Base-by-base conservation (phyloP, 2,329 filamentous ascomycete genomes). In the Neurospora sp. region DNA sequence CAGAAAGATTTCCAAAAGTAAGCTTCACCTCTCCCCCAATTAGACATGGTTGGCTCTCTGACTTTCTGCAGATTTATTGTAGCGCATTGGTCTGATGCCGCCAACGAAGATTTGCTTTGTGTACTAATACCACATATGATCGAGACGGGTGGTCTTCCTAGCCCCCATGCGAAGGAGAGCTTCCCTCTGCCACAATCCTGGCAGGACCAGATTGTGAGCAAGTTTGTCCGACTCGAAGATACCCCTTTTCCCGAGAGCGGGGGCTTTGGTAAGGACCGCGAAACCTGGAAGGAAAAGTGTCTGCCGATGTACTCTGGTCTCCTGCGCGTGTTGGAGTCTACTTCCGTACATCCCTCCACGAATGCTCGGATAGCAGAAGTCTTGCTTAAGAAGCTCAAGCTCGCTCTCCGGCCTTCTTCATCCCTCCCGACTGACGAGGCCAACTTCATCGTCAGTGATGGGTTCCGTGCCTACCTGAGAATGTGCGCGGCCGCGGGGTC, bases 1-100 rank as follows among this genome's bases (percentile, higher is more conserved):
- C 83, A 94, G 8, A 90, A 88, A 43, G 89, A 92, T 70, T 93
- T 98, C 74, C 92, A 96, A 78, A 92, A 88, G 87, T 92, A 81
- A 78, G 81, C 43, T 37, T 43, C n/a, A 38, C 10, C 12, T 10
- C 12, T 2, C 8, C 36, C 17, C n/a, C 2, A 0, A 5, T 11
- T 6, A 4, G 52, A 8, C 17, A 39, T 38, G 28, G 15, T 28
- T 12, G 36, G 15, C 52, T 68, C 75, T 79, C 75, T 79, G 69
- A 79, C 68, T 37, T 39, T 10, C 3, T 6, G 67, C 71, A 92
- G 91, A 76, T 97, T 96, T 75, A 85, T 97, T 72, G 83, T 89
- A 39, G 85, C 85, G 6, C 89, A 92, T 74, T 96, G 92, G 92
- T 87, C 88, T 3, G 86, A 89, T 73, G 83, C 81, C 73, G 77